Conservation (phyloP, 768 basidiomycete genomes). For the Cystobasidium onofrii region DNA sequence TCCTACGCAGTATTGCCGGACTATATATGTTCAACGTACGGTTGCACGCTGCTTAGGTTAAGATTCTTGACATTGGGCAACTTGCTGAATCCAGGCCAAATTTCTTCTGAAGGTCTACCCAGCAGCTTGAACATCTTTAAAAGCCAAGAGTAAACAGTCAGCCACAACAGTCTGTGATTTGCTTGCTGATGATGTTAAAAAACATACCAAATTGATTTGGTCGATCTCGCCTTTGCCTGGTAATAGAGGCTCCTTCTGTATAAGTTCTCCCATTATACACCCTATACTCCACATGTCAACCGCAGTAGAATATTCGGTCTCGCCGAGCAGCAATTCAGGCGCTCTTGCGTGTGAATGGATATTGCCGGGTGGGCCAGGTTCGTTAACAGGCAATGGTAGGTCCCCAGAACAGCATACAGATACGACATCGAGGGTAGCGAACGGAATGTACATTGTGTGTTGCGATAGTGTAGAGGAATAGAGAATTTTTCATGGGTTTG, state of each 20-base stretch:
- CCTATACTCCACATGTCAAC: conserved; percentile 99
- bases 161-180: too few relatives aligned
- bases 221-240: conserved; percentile 94
- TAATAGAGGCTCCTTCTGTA: conserved; percentile 91
- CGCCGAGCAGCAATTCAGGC: conserved; percentile 89
- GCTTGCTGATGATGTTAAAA: too few relatives aligned
- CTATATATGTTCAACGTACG: conserved; percentile 34
- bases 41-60: conserved; percentile 46
- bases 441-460: too few relatives aligned
- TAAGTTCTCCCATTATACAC: conserved; percentile 93
- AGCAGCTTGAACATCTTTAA: conserved; percentile 76
- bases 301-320: conserved; percentile 84
- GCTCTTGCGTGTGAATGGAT: conserved; percentile 53
- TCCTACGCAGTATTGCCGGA: not conserved
- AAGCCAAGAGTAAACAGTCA: not conserved
- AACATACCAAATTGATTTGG: conserved; percentile 63
- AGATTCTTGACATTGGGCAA: conserved; percentile 76
- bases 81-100: conserved; percentile 75
- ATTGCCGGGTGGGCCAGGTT: not conserved
- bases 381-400: too few relatives aligned
- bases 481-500: too few relatives aligned
- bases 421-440: too few relatives aligned
- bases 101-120: conserved; percentile 75
- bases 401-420: too few relatives aligned
- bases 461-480: too few relatives aligned